Evolutionary conservation across 2,329 filamentous ascomycete genomes (phyloP).

Genomic region (Epichloe hybrida): DNA sequence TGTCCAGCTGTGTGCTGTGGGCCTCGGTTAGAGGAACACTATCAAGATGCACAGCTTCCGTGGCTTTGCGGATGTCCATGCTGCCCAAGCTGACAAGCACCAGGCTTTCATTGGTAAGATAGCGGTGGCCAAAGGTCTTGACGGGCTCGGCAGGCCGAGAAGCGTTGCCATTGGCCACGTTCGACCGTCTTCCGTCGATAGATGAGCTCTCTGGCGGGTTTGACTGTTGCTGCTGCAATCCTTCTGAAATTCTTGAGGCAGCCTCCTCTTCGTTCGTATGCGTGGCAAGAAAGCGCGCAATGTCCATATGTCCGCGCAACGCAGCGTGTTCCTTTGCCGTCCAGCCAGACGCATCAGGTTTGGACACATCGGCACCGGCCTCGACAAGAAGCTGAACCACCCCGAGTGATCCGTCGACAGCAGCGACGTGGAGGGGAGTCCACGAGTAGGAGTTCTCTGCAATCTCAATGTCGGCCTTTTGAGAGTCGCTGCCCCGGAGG

Average conservation of each 20-base stretch:
- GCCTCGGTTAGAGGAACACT: conserved; percentile 77
- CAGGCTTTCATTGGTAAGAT: conserved; percentile 78
- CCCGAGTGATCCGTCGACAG: conserved; percentile 69
- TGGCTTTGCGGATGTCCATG: conserved; percentile 79
- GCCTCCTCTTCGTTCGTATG: conserved; percentile 25
- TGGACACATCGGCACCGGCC: conserved; percentile 62
- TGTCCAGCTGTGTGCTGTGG: conserved; percentile 87
- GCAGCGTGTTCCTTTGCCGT: conserved; percentile 87
- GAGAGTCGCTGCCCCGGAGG: conserved; percentile 52
- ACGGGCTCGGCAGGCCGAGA: conserved; percentile 58
- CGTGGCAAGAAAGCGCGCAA: conserved; percentile 55
- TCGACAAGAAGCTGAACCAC: conserved; percentile 67
- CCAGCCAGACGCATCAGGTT: conserved; percentile 80
- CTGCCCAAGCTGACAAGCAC: conserved; percentile 85
- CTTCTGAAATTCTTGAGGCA: conserved; percentile 11
- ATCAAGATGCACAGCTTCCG: conserved; percentile 73
- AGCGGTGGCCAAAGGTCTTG: conserved; percentile 92
- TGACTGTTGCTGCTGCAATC: conserved; percentile 8
- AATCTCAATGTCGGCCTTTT: conserved; percentile 65
- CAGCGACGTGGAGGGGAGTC: conserved; percentile 89
- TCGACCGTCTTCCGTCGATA: conserved; percentile 44
- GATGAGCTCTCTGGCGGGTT: conserved; percentile 41
- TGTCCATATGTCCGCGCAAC: conserved; percentile 71
- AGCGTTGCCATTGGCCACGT: conserved; percentile 27
- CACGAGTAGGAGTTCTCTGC: conserved; percentile 77